Evolutionary conservation across 2,329 filamentous ascomycete species (phyloP), one percentile per base, ranked within the genome.

Genomic region (Xylariales sp.): DNA sequence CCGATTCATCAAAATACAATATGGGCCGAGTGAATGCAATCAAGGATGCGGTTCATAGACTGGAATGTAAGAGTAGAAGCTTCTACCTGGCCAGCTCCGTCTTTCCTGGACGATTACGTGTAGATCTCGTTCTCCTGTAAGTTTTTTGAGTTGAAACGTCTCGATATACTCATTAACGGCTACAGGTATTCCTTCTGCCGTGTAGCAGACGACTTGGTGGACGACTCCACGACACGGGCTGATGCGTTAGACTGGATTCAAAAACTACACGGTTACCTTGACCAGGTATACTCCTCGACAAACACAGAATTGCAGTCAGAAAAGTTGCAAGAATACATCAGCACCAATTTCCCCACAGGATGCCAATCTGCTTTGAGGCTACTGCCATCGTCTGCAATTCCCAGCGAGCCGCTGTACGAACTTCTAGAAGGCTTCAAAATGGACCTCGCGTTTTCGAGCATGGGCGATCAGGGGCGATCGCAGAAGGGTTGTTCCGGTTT

Each of bases 41-140:
- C 6, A 59, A 67, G 20, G 74, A 84, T 44, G 79, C 81, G 1
- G 73, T 82, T 1, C 47, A 51, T 1, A 70, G 77, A 6, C 60
- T 88, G 6, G 62, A 70, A 34, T 67, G 65, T 38, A 88, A 88
- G 52, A 88, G 83, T 48, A 72, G 83, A 33, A 87, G 82, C 49
- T 88, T 88, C 55, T 86, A 85, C 47, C 64, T 88, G 5, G 85
- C 83, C 0, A 85, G 81, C 45, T 76, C 79, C 0, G 75, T 79
- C 0, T 88, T 89, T 46, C 70, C 77, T 27, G 83, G 83, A 2
- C 72, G 78, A 17, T 62, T 88, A 6, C 72, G 83, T 5, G 78
- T 83, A 20, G 83, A 88, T 47, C 55, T 88, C 11, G 71, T 85
- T 18, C 60, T 85, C 2, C 61, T 88, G 61, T 77, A 54, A 55